Base-by-base conservation (phyloP, 805 yeast species). In the Wickerhamomyces hampshirensis region DNA sequence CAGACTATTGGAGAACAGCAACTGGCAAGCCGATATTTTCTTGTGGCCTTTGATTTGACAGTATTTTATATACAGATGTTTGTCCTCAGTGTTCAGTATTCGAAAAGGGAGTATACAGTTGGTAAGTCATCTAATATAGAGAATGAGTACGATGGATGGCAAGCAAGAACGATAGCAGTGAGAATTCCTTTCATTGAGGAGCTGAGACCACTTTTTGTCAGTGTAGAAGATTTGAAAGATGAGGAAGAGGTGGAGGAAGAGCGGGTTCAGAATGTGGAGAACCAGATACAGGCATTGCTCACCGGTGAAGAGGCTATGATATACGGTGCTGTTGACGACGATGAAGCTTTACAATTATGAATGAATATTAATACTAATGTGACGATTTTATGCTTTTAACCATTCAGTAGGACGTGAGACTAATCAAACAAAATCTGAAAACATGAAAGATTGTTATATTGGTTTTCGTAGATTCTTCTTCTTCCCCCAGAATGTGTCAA, bases 1-100 rank as follows among this genome's bases (percentile, higher is more conserved):
- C 55, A 54, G 21, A 18, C 40, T 4, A 51, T 54, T 18, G 59
- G 59, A 3, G 47, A 53, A 24, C 6, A 8, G 4, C 51, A 46
- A 23, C 24, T 54, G 4, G n/a, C 30, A 1, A 39, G 34, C 18
- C 51, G 43, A 21, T 37, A 35, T 9, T 46, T 40, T 43, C 31
- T 54, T 2, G 26, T 37, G 3, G 34, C 12, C 1, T 18, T 46
- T 4, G 59, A 54, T 31, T 11, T 33, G 4, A 24, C 36, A 11
- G 28, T 51, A 3, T 43, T 53, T 15, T 41, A 37, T 24, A 19
- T 46, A 3, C 59, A 54, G 28, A 28, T 43, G 16, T 5, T 40
- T 3, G 34, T 42, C 5, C 47, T 40, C 27, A 38, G 50, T 4
- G 33, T 48, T 2, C 42, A 43, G 18, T 38, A 35, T 24, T 26